Base-by-base conservation (phyloP, 179 eudicot species). In the Carnegiea gigantea region DNA sequence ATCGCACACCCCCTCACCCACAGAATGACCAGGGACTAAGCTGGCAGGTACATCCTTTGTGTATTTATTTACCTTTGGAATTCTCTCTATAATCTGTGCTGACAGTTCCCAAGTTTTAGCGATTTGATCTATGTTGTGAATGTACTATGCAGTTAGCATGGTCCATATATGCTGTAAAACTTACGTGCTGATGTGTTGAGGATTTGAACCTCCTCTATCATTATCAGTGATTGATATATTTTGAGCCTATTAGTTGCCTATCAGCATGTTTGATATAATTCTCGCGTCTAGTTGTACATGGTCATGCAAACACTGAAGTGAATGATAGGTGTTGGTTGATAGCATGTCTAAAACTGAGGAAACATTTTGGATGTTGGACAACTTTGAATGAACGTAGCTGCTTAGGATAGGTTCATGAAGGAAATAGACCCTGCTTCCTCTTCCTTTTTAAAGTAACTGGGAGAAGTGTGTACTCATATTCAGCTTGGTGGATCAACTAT, bases 31-130 rank as follows among this genome's bases (percentile, higher is more conserved):
- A 81, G 87, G 38, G 81, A 33, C 80, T 64, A 21, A 78, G 75
- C 36, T 77, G 86, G 80, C 93, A 91, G 94, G 97, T 92, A 79
- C 26, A 43, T 73, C 84, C 48, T 15, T 76, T 70, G 23, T 54
- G 8, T 54, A 11, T 68, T 11, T 79, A 44, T 60, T 75, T 2
- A 1, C 49, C 2, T 6, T 62, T 43, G 5, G 5, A 59, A 51
- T 6, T 33, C 14, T 17, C 11, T 13, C 9, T 40, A 51, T 5
- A 17, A 10, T 76, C 17, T 51, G 4, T 81, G 68, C 21, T 65
- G 36, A 4, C 30, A 23, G 62, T 68, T 77, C 38, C 71, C 24
- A 67, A 65, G 62, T 43, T 40, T 28, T 48, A 64, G 24, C 67
- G 26, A 20, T 76, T 15, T 11, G 26, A 13, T 13, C 15, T 20